Conservation (phyloP, 1,284 basidiomycete species). For the Tilletia caries region DNA sequence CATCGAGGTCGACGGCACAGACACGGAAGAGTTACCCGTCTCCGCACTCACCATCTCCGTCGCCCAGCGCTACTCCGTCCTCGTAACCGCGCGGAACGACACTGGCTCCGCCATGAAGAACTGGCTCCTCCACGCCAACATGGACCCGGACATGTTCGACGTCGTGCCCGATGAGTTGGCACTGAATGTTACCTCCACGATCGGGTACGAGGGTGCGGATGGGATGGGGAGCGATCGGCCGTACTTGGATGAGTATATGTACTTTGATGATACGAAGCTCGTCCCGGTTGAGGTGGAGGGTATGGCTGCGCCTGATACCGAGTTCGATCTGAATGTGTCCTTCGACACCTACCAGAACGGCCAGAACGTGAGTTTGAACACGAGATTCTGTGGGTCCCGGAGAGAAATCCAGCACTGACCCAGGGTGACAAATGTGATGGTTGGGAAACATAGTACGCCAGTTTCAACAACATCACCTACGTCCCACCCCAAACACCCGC, state of each 20-base stretch:
- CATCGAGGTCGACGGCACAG: constrained; percentile 83
- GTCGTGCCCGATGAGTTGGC: constrained; percentile 36
- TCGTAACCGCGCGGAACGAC: constrained; percentile 84
- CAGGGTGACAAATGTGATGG: no score
- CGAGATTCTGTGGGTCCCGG: not conserved
- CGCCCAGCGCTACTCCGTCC: constrained; percentile 88
- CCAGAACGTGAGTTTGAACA: constrained; percentile 25
- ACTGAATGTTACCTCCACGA: constrained; percentile 44
- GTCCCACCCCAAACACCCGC: constrained; percentile 23
- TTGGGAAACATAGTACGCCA: constrained; percentile 37
- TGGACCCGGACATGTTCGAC: constrained; percentile 64
- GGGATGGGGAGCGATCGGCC: constrained; percentile 24
- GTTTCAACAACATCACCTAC: constrained; percentile 55
- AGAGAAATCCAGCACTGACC: not conserved
- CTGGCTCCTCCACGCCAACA: constrained; percentile 84
- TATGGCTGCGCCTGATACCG: constrained; percentile 52
- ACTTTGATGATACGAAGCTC: constrained; percentile 57
- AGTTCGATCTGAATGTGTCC: constrained; percentile 55
- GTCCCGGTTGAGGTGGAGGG: constrained; percentile 51
- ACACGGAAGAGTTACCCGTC: constrained; percentile 68
- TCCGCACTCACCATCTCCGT: constrained; percentile 72
- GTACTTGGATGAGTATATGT: constrained; percentile 38
- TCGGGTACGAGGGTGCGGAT: constrained; percentile 33
- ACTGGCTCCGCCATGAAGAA: constrained; percentile 63
- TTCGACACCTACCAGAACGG: constrained; percentile 57